Percentiles rank a stretch among this genome's conserved stretches.
phyloP scores from a whole-genome alignment of 148 eudicot species.

The Dysphania ambrosioides region DNA sequence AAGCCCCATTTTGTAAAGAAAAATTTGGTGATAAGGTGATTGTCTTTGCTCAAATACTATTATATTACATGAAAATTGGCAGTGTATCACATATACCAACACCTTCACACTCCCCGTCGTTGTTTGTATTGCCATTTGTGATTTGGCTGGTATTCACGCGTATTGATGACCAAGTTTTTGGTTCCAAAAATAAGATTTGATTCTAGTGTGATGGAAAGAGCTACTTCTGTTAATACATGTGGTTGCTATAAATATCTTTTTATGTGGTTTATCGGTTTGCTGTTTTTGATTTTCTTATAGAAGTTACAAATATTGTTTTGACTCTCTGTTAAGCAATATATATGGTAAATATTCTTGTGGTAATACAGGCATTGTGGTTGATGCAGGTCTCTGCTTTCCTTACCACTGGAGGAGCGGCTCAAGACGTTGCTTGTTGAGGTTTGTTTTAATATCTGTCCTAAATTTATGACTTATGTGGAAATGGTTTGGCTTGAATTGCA shows the following conservation, averaged over 20 bases:
- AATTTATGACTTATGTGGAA: background rate
- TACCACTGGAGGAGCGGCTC: slow-evolving; percentile 67
- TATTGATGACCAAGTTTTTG: background rate
- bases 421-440: slow-evolving; percentile 69
- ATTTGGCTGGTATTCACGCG: background rate
- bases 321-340: background rate
- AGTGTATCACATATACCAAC: background rate
- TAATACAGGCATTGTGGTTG: slow-evolving; percentile 11
- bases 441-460: slow-evolving; percentile 22
- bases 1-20: background rate
- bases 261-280: background rate
- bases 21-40: background rate
- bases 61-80: too few relatives aligned
- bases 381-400: slow-evolving; percentile 53
- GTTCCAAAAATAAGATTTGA: background rate
- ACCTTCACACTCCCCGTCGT: background rate
- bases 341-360: background rate
- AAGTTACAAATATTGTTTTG: too few relatives aligned
- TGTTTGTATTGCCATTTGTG: background rate
- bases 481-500: background rate
- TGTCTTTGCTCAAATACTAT: background rate
- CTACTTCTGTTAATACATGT: background rate
- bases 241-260: background rate
- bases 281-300: background rate
- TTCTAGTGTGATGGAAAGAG: too few relatives aligned